Conservation (phyloP, 306 rosid species). For the Sindora glabra region DNA sequence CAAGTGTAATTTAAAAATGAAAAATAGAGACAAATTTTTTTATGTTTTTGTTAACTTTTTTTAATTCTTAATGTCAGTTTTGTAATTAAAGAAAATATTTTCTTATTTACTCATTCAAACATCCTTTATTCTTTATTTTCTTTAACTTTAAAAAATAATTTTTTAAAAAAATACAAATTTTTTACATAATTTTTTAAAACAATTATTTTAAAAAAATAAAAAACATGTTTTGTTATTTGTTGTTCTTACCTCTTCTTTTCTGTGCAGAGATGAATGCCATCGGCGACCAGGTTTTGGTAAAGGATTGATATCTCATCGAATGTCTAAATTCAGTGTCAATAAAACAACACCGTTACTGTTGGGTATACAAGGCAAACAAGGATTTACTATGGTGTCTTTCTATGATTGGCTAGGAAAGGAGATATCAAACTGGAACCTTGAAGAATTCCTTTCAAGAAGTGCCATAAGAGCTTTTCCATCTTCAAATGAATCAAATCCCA, state of each 20-base stretch:
- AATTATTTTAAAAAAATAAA: no score
- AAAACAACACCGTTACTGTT: slow-evolving; percentile 5
- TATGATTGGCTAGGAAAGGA: slow-evolving; percentile 22
- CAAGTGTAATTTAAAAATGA: no score
- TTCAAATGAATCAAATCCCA: slow-evolving; percentile 22
- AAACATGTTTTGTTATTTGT: slow-evolving; percentile 38
- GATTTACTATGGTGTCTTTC: slow-evolving; percentile 48
- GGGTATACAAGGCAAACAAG: slow-evolving; percentile 34
- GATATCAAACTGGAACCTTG: slow-evolving; percentile 30
- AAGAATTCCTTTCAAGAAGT: slow-evolving; percentile 32
- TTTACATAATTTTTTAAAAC: no score
- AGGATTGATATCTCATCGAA: slow-evolving; percentile 42
- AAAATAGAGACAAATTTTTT: no score
- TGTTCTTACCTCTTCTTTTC: slow-evolving; percentile 22
- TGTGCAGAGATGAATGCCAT: slow-evolving; percentile 39
- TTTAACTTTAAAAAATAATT: no score
- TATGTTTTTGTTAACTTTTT: no score
- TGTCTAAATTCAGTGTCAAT: slow-evolving; percentile 11
- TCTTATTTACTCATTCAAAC: no score
- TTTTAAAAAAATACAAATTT: no score
- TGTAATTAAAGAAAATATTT: no score
- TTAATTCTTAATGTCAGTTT: no score
- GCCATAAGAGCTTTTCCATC: slow-evolving; percentile 3
- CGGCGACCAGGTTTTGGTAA: slow-evolving; percentile 36
- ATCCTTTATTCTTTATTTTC: no score